Conservation (phyloP, 2,329 filamentous ascomycete genomes). For the Fusarium anguioides region DNA sequence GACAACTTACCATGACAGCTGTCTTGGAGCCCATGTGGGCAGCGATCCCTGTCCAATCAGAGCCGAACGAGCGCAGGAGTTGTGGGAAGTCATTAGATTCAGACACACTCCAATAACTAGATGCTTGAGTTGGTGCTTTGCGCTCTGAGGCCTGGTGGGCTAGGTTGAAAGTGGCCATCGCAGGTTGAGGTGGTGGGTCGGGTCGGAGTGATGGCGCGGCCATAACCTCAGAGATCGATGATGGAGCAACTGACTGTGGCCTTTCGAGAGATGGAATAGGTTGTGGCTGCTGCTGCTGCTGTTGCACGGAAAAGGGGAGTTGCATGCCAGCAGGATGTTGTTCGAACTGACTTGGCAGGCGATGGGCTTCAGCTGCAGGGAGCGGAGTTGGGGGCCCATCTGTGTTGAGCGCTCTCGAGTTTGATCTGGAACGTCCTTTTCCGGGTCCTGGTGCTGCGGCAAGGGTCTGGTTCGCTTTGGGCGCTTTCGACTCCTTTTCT, state of each 20-base stretch:
- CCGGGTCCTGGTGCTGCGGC: constrained; percentile 58
- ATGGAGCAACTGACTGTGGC: constrained; percentile 48
- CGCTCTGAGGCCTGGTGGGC: constrained; percentile 59
- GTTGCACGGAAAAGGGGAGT: constrained; percentile 53
- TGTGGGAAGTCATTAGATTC: constrained; percentile 82
- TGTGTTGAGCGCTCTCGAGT: constrained; percentile 60
- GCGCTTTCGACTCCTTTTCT: constrained; percentile 56
- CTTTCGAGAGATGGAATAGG: constrained; percentile 50
- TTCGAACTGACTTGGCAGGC: constrained; percentile 58
- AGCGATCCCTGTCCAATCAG: constrained; percentile 81
- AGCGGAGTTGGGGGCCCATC: constrained; percentile 56
- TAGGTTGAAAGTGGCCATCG: constrained; percentile 64
- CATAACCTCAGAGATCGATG: constrained; percentile 64
- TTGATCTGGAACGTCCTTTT: constrained; percentile 66
- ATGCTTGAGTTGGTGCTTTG: constrained; percentile 68
- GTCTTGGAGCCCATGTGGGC: constrained; percentile 86
- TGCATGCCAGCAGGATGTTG: constrained; percentile 55
- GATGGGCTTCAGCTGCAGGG: constrained; percentile 54
- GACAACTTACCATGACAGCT: constrained; percentile 77
- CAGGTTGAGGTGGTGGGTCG: constrained; percentile 61
- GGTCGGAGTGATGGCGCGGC: constrained; percentile 67
- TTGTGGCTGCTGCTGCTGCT: constrained; percentile 34
- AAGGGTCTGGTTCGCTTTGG: constrained; percentile 57
- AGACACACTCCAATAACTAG: constrained; percentile 89
- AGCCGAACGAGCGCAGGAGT: constrained; percentile 79